Evolutionary conservation across 306 rosid species (phyloP), one percentile per base, ranked within the genome.

Genomic region (Cicer judaicum): DNA sequence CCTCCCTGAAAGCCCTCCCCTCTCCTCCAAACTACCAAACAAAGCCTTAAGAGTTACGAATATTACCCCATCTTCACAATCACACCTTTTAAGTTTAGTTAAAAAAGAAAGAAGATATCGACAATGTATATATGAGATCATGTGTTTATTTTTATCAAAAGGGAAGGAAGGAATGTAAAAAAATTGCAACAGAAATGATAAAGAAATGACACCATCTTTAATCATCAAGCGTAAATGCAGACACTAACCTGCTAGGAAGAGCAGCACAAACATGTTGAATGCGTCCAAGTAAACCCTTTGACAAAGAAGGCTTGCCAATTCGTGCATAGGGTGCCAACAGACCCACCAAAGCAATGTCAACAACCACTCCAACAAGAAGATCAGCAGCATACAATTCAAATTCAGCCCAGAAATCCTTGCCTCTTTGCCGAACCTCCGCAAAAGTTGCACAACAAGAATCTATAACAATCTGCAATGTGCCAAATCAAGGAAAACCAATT

Each of bases 401-500:
- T 55, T 91, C 98, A 24, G 89, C 86, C 98, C 96, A 93, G 60
- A 93, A 93, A 82, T 91, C 84, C 83, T 91, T 89, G 63, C 97
- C 97, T 64, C 98, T 88, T 81, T 91, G 89, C 90, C 88, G 93
- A 70, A 88, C 86, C 83, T 93, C 98, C 0, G 98, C 98, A 84
- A 91, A 93, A 1, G 98, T 93, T 52, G 97, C 96, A 85, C 98
- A 93, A 82, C 97, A 93, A 68, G 97, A 87, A 72, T 93, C 98
- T 85, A 93, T 93, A 21, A 84, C 87, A 80, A 93, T 68, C 98
- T 93, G 86, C 89, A 84, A 84, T 66, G n/a, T 49, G 16, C 48
- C 75, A 85, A 75, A 50, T 24, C 54, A 66, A 70, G 24, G 61
- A 48, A 24, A 60, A 63, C 7, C 50, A 70, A 57, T 52, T 52